These are phyloP conservation scores for Petunia hybrid DNA, from an alignment of 305 asterid species.

Conservation along the genomic window DNA sequence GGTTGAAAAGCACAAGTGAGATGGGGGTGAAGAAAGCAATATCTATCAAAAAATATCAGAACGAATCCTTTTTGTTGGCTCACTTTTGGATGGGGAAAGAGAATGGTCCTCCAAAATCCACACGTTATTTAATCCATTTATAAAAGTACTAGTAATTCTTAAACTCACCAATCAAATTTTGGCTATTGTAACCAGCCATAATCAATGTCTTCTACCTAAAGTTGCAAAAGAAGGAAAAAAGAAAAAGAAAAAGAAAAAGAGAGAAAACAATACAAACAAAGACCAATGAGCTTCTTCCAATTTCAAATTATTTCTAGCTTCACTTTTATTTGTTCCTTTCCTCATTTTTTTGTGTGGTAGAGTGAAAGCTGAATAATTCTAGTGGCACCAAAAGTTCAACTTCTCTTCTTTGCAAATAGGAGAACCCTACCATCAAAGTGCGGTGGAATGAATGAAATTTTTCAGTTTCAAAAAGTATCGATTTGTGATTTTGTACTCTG, in stretches of 20 bases:
- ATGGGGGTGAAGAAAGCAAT: conserved; percentile 10
- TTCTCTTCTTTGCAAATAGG: not conserved
- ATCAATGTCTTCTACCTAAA: not conserved
- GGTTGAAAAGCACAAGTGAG: conserved; percentile 40
- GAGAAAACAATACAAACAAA: not conserved
- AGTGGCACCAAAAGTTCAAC: conserved; percentile 45
- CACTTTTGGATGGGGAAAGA: conserved; percentile 39
- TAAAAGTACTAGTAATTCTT: conserved; percentile 31
- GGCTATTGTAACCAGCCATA: conserved; percentile 29
- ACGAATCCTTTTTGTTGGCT: conserved; percentile 41
- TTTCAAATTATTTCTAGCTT: conserved; percentile 12
- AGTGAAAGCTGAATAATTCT: conserved; percentile 30
- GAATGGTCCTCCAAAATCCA: conserved; percentile 24
- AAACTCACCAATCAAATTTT: conserved; percentile 33
- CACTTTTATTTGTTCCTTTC: not conserved
- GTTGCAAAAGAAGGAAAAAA: not conserved
- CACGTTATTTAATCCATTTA: conserved; percentile 26
- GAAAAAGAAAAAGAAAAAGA: not conserved
- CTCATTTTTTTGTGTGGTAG: conserved; percentile 37
- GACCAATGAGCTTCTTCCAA: not conserved
- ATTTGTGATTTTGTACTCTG: no score
- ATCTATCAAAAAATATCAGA: conserved; percentile 26
- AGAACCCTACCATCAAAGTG: not conserved
- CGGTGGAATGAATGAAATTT: no score
- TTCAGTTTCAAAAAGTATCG: no score